Conservation (phyloP, 2,329 filamentous ascomycete species). For the Lomentospora prolificans region DNA sequence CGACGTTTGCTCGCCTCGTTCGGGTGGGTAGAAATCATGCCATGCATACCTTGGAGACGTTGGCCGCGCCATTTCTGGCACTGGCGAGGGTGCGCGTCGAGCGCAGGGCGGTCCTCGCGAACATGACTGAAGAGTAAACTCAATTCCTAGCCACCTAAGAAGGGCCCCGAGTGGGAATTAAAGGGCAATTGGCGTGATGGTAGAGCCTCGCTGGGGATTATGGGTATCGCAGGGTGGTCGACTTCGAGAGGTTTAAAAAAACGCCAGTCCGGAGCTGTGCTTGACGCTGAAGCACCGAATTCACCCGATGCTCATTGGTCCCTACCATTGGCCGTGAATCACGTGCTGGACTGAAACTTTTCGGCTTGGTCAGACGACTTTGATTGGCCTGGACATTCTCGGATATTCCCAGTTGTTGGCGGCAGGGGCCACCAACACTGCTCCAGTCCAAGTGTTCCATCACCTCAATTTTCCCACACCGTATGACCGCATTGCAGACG, state of each 20-base stretch:
- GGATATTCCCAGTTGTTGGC: neutral
- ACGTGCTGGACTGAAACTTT: slow-evolving; percentile 10
- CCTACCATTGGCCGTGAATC: slow-evolving; percentile 7
- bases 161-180: slow-evolving; percentile 4
- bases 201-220: slow-evolving; percentile 2
- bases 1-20: neutral
- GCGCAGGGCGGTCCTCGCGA: slow-evolving; percentile 86
- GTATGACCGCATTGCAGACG: neutral
- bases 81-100: slow-evolving; percentile 76
- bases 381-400: slow-evolving; percentile 4
- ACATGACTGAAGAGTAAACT: slow-evolving; percentile 53
- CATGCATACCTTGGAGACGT: slow-evolving; percentile 58
- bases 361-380: slow-evolving; percentile 6
- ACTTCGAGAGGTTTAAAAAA: slow-evolving; percentile 9
- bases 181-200: slow-evolving; percentile 8
- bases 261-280: slow-evolving; percentile 7
- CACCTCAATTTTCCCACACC: neutral
- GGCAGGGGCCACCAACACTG: too few relatives aligned
- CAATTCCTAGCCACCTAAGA: slow-evolving; percentile 8
- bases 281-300: slow-evolving; percentile 13
- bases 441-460: neutral
- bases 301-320: slow-evolving; percentile 14
- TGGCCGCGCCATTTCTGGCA: slow-evolving; percentile 62
- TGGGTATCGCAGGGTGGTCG: slow-evolving; percentile 4
- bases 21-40: slow-evolving; percentile 10